phyloP scores from a whole-genome alignment of 2,329 filamentous ascomycete genomes.

The Claviceps sp. region DNA sequence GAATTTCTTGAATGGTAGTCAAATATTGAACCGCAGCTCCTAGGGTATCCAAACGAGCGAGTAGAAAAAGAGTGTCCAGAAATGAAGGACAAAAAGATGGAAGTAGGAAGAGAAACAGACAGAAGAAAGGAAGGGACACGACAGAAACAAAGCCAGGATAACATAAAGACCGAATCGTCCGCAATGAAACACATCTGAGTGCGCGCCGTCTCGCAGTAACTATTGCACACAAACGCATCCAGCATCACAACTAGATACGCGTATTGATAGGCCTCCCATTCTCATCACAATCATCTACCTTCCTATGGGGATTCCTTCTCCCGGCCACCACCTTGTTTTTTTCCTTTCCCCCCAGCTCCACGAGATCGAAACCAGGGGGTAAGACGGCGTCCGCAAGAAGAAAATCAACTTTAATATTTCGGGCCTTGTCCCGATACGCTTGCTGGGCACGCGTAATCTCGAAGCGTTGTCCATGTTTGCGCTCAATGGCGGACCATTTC shows the following conservation, averaged over 20 bases:
- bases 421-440: conserved; percentile 44
- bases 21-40: too few species aligned
- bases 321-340: conserved; percentile 22
- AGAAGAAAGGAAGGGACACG: not conserved
- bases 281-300: conserved; percentile 31
- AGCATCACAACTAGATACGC: not conserved
- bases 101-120: not conserved
- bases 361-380: conserved; percentile 35
- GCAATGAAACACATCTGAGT: too few species aligned
- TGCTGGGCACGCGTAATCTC: conserved; percentile 36
- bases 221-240: too few species aligned
- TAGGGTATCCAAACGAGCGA: not conserved
- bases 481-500: conserved; percentile 20
- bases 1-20: too few species aligned
- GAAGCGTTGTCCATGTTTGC: conserved; percentile 21
- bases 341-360: conserved; percentile 39
- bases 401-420: conserved; percentile 40
- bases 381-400: conserved; percentile 31
- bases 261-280: conserved; percentile 27
- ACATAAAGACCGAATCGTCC: too few species aligned
- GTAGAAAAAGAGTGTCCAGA: not conserved
- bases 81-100: not conserved
- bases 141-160: not conserved
- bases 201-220: too few species aligned
- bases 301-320: conserved; percentile 36